A percentile compares a stretch with the other conserved stretches of the same genome.
Evolutionary conservation across 805 yeast genomes (phyloP).

Genomic region (Babjeviella inositovora): DNA sequence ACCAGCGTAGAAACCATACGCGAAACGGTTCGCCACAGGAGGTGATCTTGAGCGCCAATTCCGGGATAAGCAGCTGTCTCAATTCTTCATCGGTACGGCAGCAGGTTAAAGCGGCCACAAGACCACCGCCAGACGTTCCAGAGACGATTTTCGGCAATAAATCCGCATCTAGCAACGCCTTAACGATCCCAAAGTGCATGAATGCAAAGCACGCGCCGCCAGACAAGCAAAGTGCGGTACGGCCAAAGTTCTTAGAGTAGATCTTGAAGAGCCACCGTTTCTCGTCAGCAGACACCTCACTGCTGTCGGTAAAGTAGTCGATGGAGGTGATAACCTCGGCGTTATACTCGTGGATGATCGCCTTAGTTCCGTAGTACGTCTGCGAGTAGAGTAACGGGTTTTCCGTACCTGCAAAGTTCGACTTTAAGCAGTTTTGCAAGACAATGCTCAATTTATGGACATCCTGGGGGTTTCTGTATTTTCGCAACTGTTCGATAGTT

Average conservation of each 20-base stretch:
- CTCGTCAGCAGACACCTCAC: slow-evolving; percentile 14
- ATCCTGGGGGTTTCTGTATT: slow-evolving; percentile 12
- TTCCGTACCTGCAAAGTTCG: slow-evolving; percentile 69
- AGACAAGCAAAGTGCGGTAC: slow-evolving; percentile 52
- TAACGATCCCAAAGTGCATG: slow-evolving; percentile 62
- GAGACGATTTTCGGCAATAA: slow-evolving; percentile 51
- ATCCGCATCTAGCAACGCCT: slow-evolving; percentile 53
- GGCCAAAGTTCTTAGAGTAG: slow-evolving; percentile 50
- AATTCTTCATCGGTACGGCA: slow-evolving; percentile 59
- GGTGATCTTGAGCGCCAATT: slow-evolving; percentile 44
- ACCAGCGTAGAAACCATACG: slow-evolving; percentile 47
- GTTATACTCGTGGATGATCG: slow-evolving; percentile 36
- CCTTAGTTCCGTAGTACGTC: slow-evolving; percentile 61
- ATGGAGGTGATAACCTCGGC: slow-evolving; percentile 32
- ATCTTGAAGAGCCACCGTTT: slow-evolving; percentile 39
- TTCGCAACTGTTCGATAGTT: slow-evolving; percentile 23
- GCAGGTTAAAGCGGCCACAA: slow-evolving; percentile 58
- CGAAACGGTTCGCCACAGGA: slow-evolving; percentile 53
- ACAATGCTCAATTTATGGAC: slow-evolving; percentile 33
- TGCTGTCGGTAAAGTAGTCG: slow-evolving; percentile 20
- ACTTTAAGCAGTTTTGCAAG: slow-evolving; percentile 50
- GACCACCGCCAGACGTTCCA: slow-evolving; percentile 75
- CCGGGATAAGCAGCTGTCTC: slow-evolving; percentile 34
- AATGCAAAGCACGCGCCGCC: slow-evolving; percentile 77
- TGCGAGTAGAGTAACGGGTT: slow-evolving; percentile 58